Percentiles rank a stretch among this genome's conserved stretches.
These are phyloP conservation scores for Scedosporium apiospermum DNA, from an alignment of 2,329 filamentous ascomycete species.

Conservation along the genomic window DNA sequence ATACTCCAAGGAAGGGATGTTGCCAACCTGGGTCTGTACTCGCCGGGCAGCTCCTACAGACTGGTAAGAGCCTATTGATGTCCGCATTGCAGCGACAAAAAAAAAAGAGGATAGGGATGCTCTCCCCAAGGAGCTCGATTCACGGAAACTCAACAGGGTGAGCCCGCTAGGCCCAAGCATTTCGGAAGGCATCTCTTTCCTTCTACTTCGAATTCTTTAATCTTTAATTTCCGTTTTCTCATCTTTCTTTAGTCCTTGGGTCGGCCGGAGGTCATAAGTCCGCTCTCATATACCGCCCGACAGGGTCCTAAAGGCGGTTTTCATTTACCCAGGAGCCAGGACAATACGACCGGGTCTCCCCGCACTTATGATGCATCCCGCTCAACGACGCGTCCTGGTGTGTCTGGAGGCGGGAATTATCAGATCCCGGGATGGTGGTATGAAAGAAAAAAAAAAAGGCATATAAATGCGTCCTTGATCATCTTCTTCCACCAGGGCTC, in stretches of 20 bases:
- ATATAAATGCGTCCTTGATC: background rate
- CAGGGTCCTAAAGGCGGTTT: background rate
- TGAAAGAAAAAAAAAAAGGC: background rate
- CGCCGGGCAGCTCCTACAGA: background rate
- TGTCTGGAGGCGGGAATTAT: background rate
- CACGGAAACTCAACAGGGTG: background rate
- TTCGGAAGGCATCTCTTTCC: background rate
- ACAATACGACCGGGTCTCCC: background rate
- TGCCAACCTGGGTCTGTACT: background rate
- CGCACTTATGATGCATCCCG: background rate
- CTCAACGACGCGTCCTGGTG: background rate
- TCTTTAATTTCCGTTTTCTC: background rate
- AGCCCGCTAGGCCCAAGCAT: no score
- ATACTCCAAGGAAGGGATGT: background rate
- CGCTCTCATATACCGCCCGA: slow-evolving; percentile 1
- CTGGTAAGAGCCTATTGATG: background rate
- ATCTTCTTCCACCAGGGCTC: background rate
- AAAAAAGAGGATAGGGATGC: background rate
- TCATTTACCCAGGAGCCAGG: slow-evolving; percentile 2
- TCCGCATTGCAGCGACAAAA: background rate
- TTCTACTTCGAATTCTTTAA: background rate
- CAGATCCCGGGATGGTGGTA: background rate
- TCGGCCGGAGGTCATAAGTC: slow-evolving; percentile 3
- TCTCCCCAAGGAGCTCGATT: background rate
- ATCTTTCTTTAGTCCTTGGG: background rate